Conservation (phyloP, 495 filamentous ascomycete species). For the Peziza echinospora region DNA sequence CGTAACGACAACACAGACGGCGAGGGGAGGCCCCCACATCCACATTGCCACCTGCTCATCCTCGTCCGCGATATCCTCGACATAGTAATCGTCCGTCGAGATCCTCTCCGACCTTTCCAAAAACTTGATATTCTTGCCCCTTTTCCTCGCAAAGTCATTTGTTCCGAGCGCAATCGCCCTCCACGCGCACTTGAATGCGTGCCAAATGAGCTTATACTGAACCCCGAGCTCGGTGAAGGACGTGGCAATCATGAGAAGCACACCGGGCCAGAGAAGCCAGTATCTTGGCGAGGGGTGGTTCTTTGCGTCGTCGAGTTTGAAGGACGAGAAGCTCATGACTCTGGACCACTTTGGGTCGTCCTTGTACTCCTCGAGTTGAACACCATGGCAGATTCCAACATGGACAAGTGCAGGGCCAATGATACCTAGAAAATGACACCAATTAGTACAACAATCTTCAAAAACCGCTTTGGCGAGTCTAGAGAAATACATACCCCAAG, state of each 20-base stretch:
- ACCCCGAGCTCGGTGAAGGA: slow-evolving; percentile 39
- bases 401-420: slow-evolving; percentile 41
- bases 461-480: not conserved
- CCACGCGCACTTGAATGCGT: slow-evolving; percentile 30
- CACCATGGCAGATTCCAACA: slow-evolving; percentile 30
- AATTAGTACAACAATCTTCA: not conserved
- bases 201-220: slow-evolving; percentile 38
- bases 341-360: slow-evolving; percentile 31
- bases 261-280: slow-evolving; percentile 47
- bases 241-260: slow-evolving; percentile 39
- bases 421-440: slow-evolving; percentile 17
- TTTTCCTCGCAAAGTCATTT: slow-evolving; percentile 21
- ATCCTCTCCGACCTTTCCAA: slow-evolving; percentile 25
- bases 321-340: slow-evolving; percentile 29
- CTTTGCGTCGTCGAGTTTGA: slow-evolving; percentile 25
- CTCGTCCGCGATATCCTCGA: slow-evolving; percentile 31
- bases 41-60: slow-evolving; percentile 38
- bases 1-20: slow-evolving; percentile 29
- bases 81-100: slow-evolving; percentile 33
- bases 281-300: slow-evolving; percentile 36
- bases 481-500: slow-evolving; percentile 28
- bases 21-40: slow-evolving; percentile 35
- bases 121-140: slow-evolving; percentile 22
- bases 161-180: slow-evolving; percentile 25
- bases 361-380: slow-evolving; percentile 7